Conservation (phyloP, 768 basidiomycete genomes). For the Tylopilus felleus region DNA sequence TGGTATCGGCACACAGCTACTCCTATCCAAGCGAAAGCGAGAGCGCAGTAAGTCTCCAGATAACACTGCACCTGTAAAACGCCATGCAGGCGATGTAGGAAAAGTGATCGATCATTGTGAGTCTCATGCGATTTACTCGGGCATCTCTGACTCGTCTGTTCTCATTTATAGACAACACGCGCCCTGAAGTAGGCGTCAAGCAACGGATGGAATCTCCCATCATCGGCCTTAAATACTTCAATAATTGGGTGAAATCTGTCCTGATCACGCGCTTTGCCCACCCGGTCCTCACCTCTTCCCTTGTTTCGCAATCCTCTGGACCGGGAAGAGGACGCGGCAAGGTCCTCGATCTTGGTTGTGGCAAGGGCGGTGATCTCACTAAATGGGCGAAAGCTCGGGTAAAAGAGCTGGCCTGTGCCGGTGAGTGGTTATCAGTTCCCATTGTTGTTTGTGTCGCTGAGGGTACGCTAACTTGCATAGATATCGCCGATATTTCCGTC, state of each 20-base stretch:
- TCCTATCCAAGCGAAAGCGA: conserved; percentile 52
- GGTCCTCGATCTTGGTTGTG: conserved; percentile 95
- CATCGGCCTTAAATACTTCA: conserved; percentile 95
- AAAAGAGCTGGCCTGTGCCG: conserved; percentile 75
- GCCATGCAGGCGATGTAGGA: conserved; percentile 63
- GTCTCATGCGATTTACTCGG: conserved; percentile 28
- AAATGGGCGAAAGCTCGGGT: conserved; percentile 93
- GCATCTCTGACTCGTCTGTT: conserved; percentile 3
- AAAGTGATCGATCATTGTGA: conserved; percentile 77
- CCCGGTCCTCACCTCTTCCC: conserved; percentile 52
- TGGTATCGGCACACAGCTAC: conserved; percentile 52
- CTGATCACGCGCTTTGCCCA: conserved; percentile 88
- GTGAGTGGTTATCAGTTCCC: conserved; percentile 41
- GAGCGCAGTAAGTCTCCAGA: conserved; percentile 37
- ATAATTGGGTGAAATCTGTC: conserved; percentile 99
- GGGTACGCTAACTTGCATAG: conserved; percentile 37
- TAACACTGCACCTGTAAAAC: conserved; percentile 44
- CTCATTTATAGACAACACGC: conserved; percentile 69
- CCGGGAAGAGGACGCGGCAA: conserved; percentile 49
- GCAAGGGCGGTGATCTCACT: conserved; percentile 96
- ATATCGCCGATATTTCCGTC: conserved; percentile 86
- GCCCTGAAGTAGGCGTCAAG: conserved; percentile 86
- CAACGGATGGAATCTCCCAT: conserved; percentile 89
- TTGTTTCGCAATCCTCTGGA: conserved; percentile 22
- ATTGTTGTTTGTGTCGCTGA: not conserved